Evolutionary conservation across 805 yeast genomes (phyloP).

Genomic region (Ogataea haglerorum): DNA sequence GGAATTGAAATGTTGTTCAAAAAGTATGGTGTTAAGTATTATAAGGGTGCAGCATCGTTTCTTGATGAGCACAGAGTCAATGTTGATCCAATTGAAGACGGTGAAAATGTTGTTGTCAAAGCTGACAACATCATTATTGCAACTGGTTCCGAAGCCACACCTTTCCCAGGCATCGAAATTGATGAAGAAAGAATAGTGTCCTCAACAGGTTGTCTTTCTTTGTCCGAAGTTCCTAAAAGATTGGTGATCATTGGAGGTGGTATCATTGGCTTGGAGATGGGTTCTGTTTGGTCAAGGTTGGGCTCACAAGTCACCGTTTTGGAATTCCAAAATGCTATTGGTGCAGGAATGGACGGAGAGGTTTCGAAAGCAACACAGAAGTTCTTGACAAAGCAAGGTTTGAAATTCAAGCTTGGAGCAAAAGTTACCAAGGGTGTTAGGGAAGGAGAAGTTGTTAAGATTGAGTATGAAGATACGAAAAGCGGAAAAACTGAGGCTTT

Average conservation of each 20-base stretch:
- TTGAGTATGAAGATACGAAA: conserved; percentile 88
- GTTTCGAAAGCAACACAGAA: conserved; percentile 88
- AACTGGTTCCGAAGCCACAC: conserved; percentile 97
- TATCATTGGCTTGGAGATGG: conserved; percentile 99
- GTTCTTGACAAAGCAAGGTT: conserved; percentile 89
- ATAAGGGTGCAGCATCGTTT: conserved; percentile 90
- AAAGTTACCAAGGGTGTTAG: conserved; percentile 86
- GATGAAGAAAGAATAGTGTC: conserved; percentile 97
- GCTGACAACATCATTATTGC: conserved; percentile 93
- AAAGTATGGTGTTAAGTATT: conserved; percentile 91
- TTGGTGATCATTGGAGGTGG: conserved; percentile 97
- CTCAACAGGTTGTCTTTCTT: conserved; percentile 85
- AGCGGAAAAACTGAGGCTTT: conserved; percentile 72
- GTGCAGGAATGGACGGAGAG: conserved; percentile 98
- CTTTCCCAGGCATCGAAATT: conserved; percentile 95
- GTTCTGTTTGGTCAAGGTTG: conserved; percentile 92
- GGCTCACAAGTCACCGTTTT: conserved; percentile 94
- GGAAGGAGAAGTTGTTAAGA: conserved; percentile 82
- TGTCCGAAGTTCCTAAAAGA: conserved; percentile 88
- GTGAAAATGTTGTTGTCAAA: conserved; percentile 64
- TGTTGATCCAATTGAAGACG: conserved; percentile 85
- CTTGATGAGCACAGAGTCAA: conserved; percentile 72
- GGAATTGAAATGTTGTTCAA: conserved; percentile 95
- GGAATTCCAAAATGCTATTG: conserved; percentile 86
- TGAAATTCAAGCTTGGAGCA: conserved; percentile 87